Evolutionary conservation across 106 monocot genomes (phyloP).

Genomic region (Iris macrosiphon): DNA sequence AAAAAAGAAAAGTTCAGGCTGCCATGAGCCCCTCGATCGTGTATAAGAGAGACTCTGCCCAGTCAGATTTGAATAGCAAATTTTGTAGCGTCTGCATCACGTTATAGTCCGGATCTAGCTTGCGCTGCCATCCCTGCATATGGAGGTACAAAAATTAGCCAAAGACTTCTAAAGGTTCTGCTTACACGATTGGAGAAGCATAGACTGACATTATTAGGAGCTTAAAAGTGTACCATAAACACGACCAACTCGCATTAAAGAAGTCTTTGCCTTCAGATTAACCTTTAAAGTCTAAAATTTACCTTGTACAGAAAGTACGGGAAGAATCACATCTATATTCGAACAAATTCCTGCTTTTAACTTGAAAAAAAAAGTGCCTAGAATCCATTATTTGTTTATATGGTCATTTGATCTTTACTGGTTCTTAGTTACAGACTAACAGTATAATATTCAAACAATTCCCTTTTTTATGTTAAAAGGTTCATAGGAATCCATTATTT

Average conservation of each 20-base stretch:
- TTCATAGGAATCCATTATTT: too few relatives aligned
- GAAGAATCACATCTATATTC: not conserved
- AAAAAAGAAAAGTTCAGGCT: too few relatives aligned
- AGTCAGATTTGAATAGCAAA: constrained; percentile 74
- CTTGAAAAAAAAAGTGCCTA: too few relatives aligned
- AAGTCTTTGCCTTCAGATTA: not conserved
- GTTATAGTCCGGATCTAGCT: constrained; percentile 90
- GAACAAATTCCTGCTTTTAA: too few relatives aligned
- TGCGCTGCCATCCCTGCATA: constrained; percentile 90
- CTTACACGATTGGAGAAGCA: too few relatives aligned
- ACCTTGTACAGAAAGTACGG: not conserved
- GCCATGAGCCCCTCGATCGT: constrained; percentile 88
- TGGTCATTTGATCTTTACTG: too few relatives aligned
- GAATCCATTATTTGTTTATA: too few relatives aligned
- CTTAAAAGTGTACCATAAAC: not conserved
- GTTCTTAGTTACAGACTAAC: too few relatives aligned
- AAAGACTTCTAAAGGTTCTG: not conserved
- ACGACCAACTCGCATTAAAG: not conserved
- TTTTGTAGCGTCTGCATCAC: constrained; percentile 81
- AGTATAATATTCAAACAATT: too few relatives aligned
- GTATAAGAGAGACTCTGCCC: constrained; percentile 72
- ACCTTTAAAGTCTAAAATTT: not conserved
- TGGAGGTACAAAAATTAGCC: not conserved
- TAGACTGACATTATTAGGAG: not conserved
- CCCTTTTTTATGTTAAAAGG: too few relatives aligned